These are phyloP conservation scores for Trichoderma polysporum DNA, from an alignment of 2,329 filamentous ascomycete genomes.

Conservation along the genomic window DNA sequence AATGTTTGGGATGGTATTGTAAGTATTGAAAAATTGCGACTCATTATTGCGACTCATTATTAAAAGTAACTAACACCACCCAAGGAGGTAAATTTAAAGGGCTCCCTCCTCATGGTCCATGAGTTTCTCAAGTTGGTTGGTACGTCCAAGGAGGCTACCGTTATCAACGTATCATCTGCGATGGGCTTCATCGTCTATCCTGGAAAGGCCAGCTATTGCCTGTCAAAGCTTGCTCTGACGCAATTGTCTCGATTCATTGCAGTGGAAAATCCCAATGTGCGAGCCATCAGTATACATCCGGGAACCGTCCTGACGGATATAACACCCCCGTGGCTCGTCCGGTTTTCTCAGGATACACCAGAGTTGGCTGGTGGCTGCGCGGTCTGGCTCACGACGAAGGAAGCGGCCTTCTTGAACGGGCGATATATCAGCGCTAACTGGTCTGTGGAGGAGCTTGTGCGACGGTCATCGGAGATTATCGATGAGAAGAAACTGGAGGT, in stretches of 20 bases:
- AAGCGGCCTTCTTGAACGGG: slow-evolving; percentile 6
- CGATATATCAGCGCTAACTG: slow-evolving; percentile 4
- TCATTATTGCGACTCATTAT: too few relatives aligned
- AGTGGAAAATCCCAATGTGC: slow-evolving; percentile 1
- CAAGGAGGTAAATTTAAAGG: slow-evolving; percentile 14
- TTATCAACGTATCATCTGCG: slow-evolving; percentile 2
- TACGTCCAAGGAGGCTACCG: background rate
- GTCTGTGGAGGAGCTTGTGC: slow-evolving; percentile 15
- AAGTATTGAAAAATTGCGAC: background rate
- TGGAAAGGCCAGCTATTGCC: background rate
- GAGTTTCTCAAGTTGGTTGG: slow-evolving; percentile 3
- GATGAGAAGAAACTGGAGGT: background rate
- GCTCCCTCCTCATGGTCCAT: background rate
- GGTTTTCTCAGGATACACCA: background rate
- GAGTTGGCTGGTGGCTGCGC: slow-evolving; percentile 6
- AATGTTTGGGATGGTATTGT: background rate
- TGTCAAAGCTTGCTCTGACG: slow-evolving; percentile 7
- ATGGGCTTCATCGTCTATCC: background rate
- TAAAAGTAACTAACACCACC: background rate
- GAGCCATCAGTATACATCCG: slow-evolving; percentile 6
- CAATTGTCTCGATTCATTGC: background rate
- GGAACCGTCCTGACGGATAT: slow-evolving; percentile 8
- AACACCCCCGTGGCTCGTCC: background rate
- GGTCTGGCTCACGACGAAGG: slow-evolving; percentile 10
- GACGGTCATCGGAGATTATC: slow-evolving; percentile 1